Evolutionary conservation across 2,329 filamentous ascomycete genomes (phyloP).

Genomic region (Dothistroma pini): DNA sequence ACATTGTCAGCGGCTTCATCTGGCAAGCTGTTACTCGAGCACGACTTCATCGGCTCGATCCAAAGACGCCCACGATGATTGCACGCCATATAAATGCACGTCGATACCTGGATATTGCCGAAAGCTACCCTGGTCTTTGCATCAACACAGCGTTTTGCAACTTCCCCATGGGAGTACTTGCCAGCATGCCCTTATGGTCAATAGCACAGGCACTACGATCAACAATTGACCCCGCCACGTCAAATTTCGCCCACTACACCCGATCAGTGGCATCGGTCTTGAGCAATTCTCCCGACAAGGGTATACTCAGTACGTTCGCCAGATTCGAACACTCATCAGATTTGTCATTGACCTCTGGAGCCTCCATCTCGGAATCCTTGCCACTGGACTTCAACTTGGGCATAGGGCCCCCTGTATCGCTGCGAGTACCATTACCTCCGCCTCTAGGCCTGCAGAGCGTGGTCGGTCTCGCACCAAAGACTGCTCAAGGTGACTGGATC

Average conservation of each 20-base stretch:
- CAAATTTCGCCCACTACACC: background rate
- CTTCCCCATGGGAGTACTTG: background rate
- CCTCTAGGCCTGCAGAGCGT: background rate
- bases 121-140: background rate
- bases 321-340: background rate
- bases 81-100: conserved; percentile 1
- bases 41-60: conserved; percentile 2
- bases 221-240: background rate
- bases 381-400: background rate
- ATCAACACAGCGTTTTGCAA: background rate
- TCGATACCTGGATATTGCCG: background rate
- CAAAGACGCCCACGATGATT: conserved; percentile 1
- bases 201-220: background rate
- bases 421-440: background rate
- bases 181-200: background rate
- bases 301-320: background rate
- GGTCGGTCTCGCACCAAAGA: background rate
- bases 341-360: background rate
- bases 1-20: background rate
- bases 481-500: background rate
- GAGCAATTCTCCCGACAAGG: background rate
- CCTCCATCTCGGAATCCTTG: background rate
- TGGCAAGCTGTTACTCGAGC: background rate
- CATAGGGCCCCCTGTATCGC: background rate
- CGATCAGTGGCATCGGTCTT: background rate